Evolutionary conservation across 1,284 basidiomycete species (phyloP), one percentile per base, ranked within the genome.

Genomic region (Stereum hirsutum): DNA sequence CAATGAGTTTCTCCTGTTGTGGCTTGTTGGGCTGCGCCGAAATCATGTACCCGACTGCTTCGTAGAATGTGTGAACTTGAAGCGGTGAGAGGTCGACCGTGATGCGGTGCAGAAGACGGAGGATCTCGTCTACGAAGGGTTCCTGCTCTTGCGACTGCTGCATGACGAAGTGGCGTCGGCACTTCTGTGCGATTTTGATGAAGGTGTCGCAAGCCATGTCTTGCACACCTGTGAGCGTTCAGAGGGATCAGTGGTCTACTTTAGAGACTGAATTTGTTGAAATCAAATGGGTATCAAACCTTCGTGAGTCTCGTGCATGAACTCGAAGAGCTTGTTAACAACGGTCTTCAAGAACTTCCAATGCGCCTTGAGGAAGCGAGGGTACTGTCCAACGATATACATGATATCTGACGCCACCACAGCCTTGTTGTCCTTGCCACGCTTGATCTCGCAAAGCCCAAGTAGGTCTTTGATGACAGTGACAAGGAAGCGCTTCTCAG

Each of bases 261-360:
- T n/a, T 30, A 45, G 25, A 24, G 46, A 46, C 49, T 30, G 26
- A 45, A 44, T 35, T 26, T 33, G 23, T 31, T 24, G 24, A 42
- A 48, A 39, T 26, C 8, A 43, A 41, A 65, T 99, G 96, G 21
- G 17, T n/a, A n/a, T 17, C 11, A 99, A 95, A 81, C 92, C 94
- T 70, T 99, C 96, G 59, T 99, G 96, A 0, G 92, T 97, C 69
- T 99, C 96, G 66, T 99, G 96, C 94, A 99, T 99, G 63, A 99
- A 99, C 63, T 99, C 96, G 63, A 99, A 99, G 15, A 99, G 74
- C 67, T 99, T 99, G 72, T 99, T 99, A 52, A 99, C 96, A 40
- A 99, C 96, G 3, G 96, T 99, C 74, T 99, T 99, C 61, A 99
- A 70, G 79, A 99, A 99, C 69, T 98, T 99, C 96, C 96, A 99